phyloP scores from a whole-genome alignment of 2,329 filamentous ascomycete genomes.

The Septoria linicola region DNA sequence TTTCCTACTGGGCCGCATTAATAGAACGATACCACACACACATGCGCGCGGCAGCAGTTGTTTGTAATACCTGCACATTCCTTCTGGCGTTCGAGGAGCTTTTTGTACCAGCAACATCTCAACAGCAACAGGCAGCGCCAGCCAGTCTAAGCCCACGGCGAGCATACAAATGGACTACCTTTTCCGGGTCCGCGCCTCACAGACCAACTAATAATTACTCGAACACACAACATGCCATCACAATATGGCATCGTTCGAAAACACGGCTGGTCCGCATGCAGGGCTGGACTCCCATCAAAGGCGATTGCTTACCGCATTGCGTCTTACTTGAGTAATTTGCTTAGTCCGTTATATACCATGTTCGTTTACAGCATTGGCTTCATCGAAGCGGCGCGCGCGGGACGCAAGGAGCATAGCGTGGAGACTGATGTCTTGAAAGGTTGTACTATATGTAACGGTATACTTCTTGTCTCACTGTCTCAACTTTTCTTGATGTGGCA shows the following conservation, averaged over 20 bases:
- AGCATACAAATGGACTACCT: neutral
- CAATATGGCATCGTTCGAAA: neutral
- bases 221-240: neutral
- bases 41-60: slow-evolving; percentile 18
- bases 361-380: slow-evolving; percentile 28
- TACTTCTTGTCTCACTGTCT: neutral
- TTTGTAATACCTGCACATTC: slow-evolving; percentile 17
- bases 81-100: slow-evolving; percentile 11
- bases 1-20: slow-evolving; percentile 14
- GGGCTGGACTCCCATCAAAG: slow-evolving; percentile 12
- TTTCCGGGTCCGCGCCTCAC: neutral
- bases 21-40: slow-evolving; percentile 24
- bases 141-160: slow-evolving; percentile 2
- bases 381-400: slow-evolving; percentile 14
- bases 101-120: slow-evolving; percentile 14
- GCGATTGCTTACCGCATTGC: neutral
- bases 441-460: slow-evolving; percentile 25
- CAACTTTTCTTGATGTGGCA: neutral
- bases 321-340: slow-evolving; percentile 4
- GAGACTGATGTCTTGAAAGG: slow-evolving; percentile 3
- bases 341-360: slow-evolving; percentile 29
- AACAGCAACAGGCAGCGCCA: neutral
- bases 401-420: slow-evolving; percentile 21
- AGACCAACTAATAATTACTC: slow-evolving; percentile 6
- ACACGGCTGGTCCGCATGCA: slow-evolving; percentile 19